phyloP scores from a whole-genome alignment of 75 land plant species.

The Selaginella tamariscina region DNA sequence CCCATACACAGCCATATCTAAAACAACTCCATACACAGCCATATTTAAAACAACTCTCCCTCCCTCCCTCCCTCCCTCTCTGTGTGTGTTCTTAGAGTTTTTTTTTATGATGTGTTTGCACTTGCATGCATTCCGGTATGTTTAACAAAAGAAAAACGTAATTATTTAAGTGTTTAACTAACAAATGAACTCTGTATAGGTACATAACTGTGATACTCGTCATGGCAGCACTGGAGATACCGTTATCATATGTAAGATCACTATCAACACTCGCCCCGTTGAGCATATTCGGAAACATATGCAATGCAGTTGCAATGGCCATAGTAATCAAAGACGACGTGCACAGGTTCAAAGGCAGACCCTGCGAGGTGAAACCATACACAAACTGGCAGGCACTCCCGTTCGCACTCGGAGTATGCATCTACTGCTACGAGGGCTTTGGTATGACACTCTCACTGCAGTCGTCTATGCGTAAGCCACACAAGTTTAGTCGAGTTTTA shows the following conservation, averaged over 20 bases:
- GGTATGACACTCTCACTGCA: conserved; percentile 1
- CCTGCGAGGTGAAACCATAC: not conserved
- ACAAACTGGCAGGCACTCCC: not conserved
- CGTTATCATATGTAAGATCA: not conserved
- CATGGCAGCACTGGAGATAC: not conserved
- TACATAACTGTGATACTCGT: not conserved
- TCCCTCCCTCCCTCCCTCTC: too few relatives aligned
- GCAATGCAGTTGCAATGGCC: conserved; percentile 7
- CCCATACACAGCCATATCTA: too few relatives aligned
- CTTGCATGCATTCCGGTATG: too few relatives aligned
- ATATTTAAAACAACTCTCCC: too few relatives aligned
- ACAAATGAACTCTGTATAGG: too few relatives aligned
- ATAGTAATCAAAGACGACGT: conserved; percentile 1
- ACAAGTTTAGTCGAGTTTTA: not conserved
- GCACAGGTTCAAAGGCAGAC: not conserved
- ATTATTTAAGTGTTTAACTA: too few relatives aligned
- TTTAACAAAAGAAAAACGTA: too few relatives aligned
- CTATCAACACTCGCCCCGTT: not conserved
- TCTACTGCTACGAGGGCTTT: conserved; percentile 9
- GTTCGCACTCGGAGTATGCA: conserved; percentile 10
- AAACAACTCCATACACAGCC: too few relatives aligned
- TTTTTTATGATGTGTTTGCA: too few relatives aligned
- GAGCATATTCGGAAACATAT: conserved; percentile 4
- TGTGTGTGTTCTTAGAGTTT: too few relatives aligned
- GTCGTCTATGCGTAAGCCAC: not conserved